Evolutionary conservation across 176 grass and related monocot species (phyloP).

Genomic region (Musa itinerans): DNA sequence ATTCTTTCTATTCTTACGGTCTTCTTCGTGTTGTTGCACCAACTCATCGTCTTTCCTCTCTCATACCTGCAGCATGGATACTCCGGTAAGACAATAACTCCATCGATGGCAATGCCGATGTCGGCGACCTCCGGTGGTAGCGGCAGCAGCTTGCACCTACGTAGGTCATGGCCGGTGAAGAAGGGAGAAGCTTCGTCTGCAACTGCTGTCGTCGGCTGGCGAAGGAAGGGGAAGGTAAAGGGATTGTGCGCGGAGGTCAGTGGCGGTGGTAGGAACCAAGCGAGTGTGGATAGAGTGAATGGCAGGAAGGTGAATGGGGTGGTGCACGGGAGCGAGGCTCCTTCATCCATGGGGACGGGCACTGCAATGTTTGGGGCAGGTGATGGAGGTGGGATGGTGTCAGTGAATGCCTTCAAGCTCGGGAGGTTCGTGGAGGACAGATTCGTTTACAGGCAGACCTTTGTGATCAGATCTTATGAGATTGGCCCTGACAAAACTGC

Average conservation of each 20-base stretch:
- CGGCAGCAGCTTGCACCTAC: not conserved
- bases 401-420: constrained; percentile 24
- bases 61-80: not conserved
- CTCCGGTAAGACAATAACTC: not conserved
- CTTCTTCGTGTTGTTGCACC: no score
- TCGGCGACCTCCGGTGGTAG: not conserved
- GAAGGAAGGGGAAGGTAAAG: not conserved
- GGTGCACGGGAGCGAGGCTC: constrained; percentile 5
- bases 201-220: not conserved
- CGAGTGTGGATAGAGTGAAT: constrained; percentile 19
- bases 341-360: not conserved
- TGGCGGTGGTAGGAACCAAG: not conserved
- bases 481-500: constrained; percentile 46
- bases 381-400: not conserved
- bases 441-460: constrained; percentile 40
- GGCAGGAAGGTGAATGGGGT: constrained; percentile 30
- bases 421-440: constrained; percentile 38
- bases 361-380: not conserved
- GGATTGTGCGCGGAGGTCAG: constrained; percentile 1
- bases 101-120: not conserved
- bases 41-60: no score
- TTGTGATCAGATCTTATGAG: constrained; percentile 49
- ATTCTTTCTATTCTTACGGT: not conserved
- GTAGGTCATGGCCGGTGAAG: not conserved
- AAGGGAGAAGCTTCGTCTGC: not conserved